A percentile compares a stretch with the other conserved stretches of the same genome.
Conservation (phyloP, 2,329 filamentous ascomycete genomes). For the Colletotrichum simmondsii region DNA sequence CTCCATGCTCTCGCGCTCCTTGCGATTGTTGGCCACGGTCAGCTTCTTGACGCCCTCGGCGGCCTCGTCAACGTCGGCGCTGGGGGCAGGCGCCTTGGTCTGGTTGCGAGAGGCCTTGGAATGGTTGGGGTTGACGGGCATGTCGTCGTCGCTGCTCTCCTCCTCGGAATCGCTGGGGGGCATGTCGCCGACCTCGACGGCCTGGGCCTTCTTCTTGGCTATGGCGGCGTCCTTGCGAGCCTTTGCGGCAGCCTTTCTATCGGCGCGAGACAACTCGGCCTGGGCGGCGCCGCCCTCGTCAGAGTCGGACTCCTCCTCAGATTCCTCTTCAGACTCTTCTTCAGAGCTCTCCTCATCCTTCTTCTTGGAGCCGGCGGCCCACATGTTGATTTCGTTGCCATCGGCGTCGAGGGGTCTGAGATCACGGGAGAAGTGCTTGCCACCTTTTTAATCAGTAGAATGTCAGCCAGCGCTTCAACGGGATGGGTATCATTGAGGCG, state of each 20-base stretch:
- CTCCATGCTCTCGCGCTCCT: slow-evolving; percentile 80
- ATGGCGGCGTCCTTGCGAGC: slow-evolving; percentile 92
- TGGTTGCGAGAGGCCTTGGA: slow-evolving; percentile 77
- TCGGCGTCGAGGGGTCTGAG: slow-evolving; percentile 89
- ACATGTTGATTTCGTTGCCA: slow-evolving; percentile 90
- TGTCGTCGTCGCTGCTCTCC: slow-evolving; percentile 67
- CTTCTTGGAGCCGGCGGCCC: slow-evolving; percentile 70
- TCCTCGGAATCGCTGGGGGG: slow-evolving; percentile 78
- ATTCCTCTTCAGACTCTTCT: slow-evolving; percentile 64
- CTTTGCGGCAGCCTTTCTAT: slow-evolving; percentile 88
- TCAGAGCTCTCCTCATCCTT: slow-evolving; percentile 61
- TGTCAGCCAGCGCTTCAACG: slow-evolving; percentile 35
- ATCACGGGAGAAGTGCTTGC: slow-evolving; percentile 94
- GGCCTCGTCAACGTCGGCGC: slow-evolving; percentile 56
- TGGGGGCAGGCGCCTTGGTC: slow-evolving; percentile 53
- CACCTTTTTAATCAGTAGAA: slow-evolving; percentile 60
- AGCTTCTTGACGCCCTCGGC: slow-evolving; percentile 68
- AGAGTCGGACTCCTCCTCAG: slow-evolving; percentile 57
- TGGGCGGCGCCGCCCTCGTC: slow-evolving; percentile 63
- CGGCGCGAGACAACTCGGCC: slow-evolving; percentile 76
- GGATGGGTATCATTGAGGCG: neutral
- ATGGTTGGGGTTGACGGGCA: slow-evolving; percentile 94
- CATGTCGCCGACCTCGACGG: slow-evolving; percentile 85
- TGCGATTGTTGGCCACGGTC: slow-evolving; percentile 56
- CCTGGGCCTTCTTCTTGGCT: slow-evolving; percentile 76